These are phyloP conservation scores for Vitis labrusca DNA, from an alignment of 164 flowering plant genomes.

Conservation along the genomic window DNA sequence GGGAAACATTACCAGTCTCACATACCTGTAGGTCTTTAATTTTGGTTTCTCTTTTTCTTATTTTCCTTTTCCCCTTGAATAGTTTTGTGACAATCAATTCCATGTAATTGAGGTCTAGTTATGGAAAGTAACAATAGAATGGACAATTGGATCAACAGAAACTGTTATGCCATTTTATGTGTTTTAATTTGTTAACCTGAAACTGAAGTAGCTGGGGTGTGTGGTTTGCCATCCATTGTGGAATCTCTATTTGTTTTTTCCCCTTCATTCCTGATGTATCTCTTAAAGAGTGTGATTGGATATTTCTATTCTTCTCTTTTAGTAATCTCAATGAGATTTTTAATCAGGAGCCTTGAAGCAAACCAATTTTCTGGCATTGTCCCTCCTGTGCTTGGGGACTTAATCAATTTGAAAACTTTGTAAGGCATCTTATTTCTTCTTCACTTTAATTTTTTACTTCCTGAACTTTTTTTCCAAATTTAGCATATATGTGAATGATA, in stretches of 20 bases:
- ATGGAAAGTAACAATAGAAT: neutral
- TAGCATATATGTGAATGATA: neutral
- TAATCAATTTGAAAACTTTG: constrained; percentile 34
- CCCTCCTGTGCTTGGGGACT: constrained; percentile 38
- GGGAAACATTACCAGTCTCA: constrained; percentile 54
- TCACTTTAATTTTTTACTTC: neutral
- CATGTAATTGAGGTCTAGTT: neutral
- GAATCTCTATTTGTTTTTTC: neutral
- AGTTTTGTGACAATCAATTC: neutral
- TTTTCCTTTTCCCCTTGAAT: neutral
- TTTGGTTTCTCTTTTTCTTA: neutral
- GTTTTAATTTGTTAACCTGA: too few relatives aligned
- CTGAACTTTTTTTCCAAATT: neutral
- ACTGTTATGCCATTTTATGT: neutral
- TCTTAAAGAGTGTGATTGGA: neutral
- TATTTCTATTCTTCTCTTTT: neutral
- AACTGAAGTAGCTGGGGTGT: too few relatives aligned
- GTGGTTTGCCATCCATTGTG: neutral
- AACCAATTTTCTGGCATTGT: constrained; percentile 42
- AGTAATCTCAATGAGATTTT: neutral
- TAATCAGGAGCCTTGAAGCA: constrained; percentile 38
- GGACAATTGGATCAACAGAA: neutral
- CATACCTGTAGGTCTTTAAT: constrained; percentile 28
- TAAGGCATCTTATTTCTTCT: constrained; percentile 16
- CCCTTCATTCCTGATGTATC: neutral